phyloP scores from a whole-genome alignment of 148 eudicot genomes.

The Fallopia convolvulus region DNA sequence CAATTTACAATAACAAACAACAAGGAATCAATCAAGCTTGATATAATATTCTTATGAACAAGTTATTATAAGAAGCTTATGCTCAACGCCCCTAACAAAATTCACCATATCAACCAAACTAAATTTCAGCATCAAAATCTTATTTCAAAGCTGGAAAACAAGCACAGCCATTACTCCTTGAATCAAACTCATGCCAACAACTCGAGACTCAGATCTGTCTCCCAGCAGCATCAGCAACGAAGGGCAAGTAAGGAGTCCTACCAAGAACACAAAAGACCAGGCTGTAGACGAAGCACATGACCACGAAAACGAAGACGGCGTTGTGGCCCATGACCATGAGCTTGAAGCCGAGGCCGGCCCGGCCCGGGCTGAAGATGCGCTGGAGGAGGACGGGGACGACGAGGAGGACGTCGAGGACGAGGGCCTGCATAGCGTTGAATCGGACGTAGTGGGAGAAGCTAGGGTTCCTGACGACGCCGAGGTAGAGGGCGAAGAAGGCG shows the following conservation, averaged over 20 bases:
- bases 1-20: too few species aligned
- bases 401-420: conserved; percentile 67
- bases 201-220: conserved; percentile 40
- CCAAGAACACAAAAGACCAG: conserved; percentile 49
- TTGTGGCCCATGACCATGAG: conserved; percentile 51
- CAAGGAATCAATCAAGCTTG: not conserved
- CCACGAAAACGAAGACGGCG: conserved; percentile 46
- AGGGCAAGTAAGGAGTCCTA: conserved; percentile 79
- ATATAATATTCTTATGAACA: not conserved
- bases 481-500: conserved; percentile 61
- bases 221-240: conserved; percentile 88
- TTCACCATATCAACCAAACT: not conserved
- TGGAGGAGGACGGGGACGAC: conserved; percentile 54
- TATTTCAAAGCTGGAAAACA: not conserved
- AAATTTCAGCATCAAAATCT: not conserved
- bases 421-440: conserved; percentile 81
- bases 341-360: conserved; percentile 51
- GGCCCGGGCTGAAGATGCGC: conserved; percentile 53
- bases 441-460: conserved; percentile 48
- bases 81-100: not conserved
- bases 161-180: too few species aligned
- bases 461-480: conserved; percentile 64
- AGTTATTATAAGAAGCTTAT: not conserved
- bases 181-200: too few species aligned
- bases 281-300: conserved; percentile 58